Evolutionary conservation across 139 green algal genomes (phyloP).

Genomic region (Tetratostichococcus sp.): DNA sequence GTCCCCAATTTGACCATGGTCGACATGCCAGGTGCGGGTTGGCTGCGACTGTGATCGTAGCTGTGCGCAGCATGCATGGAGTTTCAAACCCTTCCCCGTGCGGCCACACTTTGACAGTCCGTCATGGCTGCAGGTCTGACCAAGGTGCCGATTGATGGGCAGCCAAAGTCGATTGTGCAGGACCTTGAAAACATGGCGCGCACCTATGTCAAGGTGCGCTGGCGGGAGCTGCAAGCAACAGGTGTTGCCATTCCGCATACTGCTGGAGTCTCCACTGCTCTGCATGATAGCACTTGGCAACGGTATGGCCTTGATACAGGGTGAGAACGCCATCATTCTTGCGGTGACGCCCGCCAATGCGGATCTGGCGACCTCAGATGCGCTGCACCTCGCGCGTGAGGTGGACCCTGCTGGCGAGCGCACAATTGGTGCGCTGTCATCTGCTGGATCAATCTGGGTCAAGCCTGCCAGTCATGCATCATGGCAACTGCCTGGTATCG

Average conservation of each 20-base stretch:
- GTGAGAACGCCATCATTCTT: constrained; percentile 89
- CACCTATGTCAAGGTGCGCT: constrained; percentile 77
- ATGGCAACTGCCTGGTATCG: too few species aligned
- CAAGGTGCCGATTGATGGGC: constrained; percentile 95
- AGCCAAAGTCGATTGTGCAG: constrained; percentile 87
- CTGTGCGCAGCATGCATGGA: too few species aligned
- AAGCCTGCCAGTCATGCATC: background rate
- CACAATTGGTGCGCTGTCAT: constrained; percentile 50
- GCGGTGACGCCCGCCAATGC: constrained; percentile 96
- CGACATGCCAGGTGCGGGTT: constrained; percentile 82
- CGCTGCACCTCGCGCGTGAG: constrained; percentile 88
- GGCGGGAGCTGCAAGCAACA: background rate
- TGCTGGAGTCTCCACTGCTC: too few species aligned
- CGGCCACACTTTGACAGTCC: too few species aligned
- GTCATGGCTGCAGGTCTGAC: constrained; percentile 70
- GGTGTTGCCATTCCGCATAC: too few species aligned
- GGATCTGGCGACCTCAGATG: constrained; percentile 94
- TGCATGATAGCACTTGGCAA: too few species aligned
- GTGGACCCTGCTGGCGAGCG: constrained; percentile 77
- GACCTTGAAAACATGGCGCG: constrained; percentile 94
- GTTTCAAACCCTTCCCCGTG: too few species aligned
- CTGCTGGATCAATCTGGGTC: too few species aligned
- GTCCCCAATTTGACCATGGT: constrained; percentile 93
- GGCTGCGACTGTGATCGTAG: too few species aligned
- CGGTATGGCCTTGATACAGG: constrained; percentile 19